Evolutionary conservation across 805 yeast species (phyloP).

Genomic region (Ogataea zsoltii): DNA sequence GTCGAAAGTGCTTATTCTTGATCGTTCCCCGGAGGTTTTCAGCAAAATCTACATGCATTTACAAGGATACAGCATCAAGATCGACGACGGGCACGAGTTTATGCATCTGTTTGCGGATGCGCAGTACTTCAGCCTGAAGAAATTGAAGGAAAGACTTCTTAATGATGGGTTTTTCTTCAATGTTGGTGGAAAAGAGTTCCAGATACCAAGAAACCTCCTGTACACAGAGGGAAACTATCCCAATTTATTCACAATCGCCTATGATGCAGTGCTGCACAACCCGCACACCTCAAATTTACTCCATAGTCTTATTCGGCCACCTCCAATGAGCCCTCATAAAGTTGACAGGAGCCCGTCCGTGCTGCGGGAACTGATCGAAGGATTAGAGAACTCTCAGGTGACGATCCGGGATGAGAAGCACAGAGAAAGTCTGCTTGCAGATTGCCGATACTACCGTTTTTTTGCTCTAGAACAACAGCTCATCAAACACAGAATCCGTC

Average conservation of each 20-base stretch:
- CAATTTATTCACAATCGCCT: slow-evolving; percentile 70
- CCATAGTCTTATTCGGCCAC: slow-evolving; percentile 66
- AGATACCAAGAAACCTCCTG: slow-evolving; percentile 57
- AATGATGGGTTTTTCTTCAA: slow-evolving; percentile 57
- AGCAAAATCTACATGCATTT: slow-evolving; percentile 67
- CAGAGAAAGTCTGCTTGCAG: slow-evolving; percentile 58
- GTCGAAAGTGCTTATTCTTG: slow-evolving; percentile 56
- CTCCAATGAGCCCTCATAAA: slow-evolving; percentile 64
- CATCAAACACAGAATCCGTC: slow-evolving; percentile 48
- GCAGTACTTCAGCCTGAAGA: slow-evolving; percentile 63
- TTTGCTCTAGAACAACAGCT: slow-evolving; percentile 71
- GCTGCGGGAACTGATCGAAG: slow-evolving; percentile 55
- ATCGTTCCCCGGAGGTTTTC: slow-evolving; percentile 72
- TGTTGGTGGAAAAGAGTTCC: slow-evolving; percentile 62
- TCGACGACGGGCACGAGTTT: slow-evolving; percentile 61
- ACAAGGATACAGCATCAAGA: slow-evolving; percentile 73
- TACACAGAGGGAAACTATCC: slow-evolving; percentile 67
- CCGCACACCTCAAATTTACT: slow-evolving; percentile 40
- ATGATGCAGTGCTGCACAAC: slow-evolving; percentile 51
- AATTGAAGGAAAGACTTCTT: slow-evolving; percentile 48
- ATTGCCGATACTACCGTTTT: slow-evolving; percentile 77
- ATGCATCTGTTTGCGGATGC: slow-evolving; percentile 70
- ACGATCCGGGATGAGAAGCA: slow-evolving; percentile 52
- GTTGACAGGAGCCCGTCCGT: slow-evolving; percentile 52
- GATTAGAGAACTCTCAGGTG: slow-evolving; percentile 55